Evolutionary conservation across 1,284 basidiomycete genomes (phyloP).

Genomic region (Ceratobasidium sp.): DNA sequence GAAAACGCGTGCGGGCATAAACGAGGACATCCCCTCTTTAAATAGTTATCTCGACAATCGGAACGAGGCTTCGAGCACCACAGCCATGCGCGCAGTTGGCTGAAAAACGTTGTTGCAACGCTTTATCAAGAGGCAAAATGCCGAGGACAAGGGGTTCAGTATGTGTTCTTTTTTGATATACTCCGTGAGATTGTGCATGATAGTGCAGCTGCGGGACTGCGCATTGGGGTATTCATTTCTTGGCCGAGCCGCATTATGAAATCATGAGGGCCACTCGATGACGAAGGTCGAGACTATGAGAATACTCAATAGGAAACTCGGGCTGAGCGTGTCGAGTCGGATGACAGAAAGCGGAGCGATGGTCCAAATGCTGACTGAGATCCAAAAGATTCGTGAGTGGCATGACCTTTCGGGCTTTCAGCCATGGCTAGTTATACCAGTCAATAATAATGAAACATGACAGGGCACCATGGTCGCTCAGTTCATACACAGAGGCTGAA

Average conservation of each 20-base stretch:
- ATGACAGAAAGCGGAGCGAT: background rate
- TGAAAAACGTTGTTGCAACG: background rate
- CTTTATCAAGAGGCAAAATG: background rate
- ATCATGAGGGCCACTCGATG: too few species aligned
- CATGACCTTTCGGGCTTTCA: background rate
- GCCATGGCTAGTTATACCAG: background rate
- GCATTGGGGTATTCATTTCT: background rate
- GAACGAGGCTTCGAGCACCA: slow-evolving; percentile 6
- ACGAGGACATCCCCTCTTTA: slow-evolving; percentile 1
- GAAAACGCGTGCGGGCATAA: background rate
- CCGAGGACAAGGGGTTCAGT: background rate
- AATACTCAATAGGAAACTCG: background rate
- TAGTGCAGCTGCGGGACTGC: slow-evolving; percentile 22
- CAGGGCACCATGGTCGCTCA: too few species aligned
- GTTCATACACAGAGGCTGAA: too few species aligned
- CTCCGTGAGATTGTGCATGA: background rate
- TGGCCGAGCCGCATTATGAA: background rate
- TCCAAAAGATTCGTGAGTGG: background rate
- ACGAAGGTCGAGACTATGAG: background rate
- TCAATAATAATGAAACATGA: background rate
- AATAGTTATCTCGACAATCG: background rate
- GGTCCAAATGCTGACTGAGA: background rate
- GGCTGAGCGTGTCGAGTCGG: background rate
- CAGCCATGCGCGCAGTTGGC: background rate
- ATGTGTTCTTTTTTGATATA: background rate